phyloP scores from a whole-genome alignment of 345 rosid species.

The Syzygium jambos region DNA sequence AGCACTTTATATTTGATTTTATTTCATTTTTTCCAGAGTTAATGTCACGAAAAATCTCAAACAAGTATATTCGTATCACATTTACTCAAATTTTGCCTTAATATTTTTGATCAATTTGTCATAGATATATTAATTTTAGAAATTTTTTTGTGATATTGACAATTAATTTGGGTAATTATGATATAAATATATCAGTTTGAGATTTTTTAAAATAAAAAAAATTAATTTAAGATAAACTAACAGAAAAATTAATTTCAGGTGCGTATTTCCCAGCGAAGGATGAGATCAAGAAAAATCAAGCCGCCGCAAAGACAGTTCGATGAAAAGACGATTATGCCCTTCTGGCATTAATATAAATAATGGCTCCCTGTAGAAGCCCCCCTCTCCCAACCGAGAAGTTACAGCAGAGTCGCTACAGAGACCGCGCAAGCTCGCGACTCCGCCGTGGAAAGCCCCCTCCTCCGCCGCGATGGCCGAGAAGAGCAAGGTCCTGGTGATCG shows the following conservation, averaged over 20 bases:
- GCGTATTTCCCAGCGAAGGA: not conserved
- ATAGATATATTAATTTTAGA: too few relatives aligned
- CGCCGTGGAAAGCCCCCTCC: not conserved
- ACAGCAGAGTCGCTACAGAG: not conserved
- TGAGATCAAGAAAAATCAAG: not conserved
- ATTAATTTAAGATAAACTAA: too few relatives aligned
- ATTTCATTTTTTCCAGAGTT: not conserved
- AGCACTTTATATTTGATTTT: too few relatives aligned
- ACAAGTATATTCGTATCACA: not conserved
- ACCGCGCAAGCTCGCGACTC: not conserved
- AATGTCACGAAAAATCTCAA: not conserved
- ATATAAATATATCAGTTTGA: too few relatives aligned
- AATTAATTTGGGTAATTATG: too few relatives aligned
- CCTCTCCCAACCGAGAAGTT: not conserved
- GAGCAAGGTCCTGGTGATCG: constrained; percentile 5
- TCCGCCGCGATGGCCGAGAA: constrained; percentile 1
- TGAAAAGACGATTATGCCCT: not conserved
- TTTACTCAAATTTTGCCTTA: too few relatives aligned
- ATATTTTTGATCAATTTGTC: too few relatives aligned
- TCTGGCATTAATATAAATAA: not conserved
- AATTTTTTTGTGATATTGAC: too few relatives aligned
- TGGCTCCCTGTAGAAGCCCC: not conserved
- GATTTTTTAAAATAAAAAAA: too few relatives aligned
- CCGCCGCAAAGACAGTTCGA: not conserved
- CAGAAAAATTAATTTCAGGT: not conserved